phyloP scores from a whole-genome alignment of 176 grass and related monocot genomes.

The Pontederia paniculata region DNA sequence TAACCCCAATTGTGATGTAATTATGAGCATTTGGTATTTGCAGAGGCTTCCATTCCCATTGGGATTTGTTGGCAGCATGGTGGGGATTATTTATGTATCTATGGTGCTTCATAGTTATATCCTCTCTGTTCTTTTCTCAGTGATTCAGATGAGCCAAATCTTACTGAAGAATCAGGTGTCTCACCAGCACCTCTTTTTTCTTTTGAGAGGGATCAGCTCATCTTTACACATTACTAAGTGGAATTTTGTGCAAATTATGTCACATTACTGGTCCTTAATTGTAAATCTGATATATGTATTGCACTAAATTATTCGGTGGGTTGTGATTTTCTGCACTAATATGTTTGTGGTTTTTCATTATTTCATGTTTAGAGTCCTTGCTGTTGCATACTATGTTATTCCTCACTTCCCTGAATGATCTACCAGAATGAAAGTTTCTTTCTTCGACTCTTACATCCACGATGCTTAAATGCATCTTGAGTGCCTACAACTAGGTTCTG shows the following conservation, averaged over 20 bases:
- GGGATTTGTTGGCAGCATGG: slow-evolving; percentile 84
- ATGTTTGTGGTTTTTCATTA: slow-evolving; percentile 16
- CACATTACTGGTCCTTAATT: too few species aligned
- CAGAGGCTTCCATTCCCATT: slow-evolving; percentile 94
- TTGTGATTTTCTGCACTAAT: not conserved
- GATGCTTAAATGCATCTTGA: slow-evolving; percentile 57
- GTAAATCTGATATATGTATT: too few species aligned
- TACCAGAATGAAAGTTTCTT: slow-evolving; percentile 82
- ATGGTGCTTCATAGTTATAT: slow-evolving; percentile 97
- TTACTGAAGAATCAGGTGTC: not conserved
- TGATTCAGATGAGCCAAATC: slow-evolving; percentile 53
- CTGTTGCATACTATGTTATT: slow-evolving; percentile 89
- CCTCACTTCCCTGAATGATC: slow-evolving; percentile 95
- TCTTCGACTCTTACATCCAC: slow-evolving; percentile 58
- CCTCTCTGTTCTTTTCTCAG: slow-evolving; percentile 93
- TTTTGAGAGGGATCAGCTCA: too few species aligned
- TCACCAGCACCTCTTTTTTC: not conserved
- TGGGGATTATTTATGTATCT: slow-evolving; percentile 84
- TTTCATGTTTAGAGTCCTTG: slow-evolving; percentile 59
- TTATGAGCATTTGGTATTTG: slow-evolving; percentile 11
- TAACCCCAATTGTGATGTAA: not conserved
- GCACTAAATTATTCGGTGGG: not conserved
- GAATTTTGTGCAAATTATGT: too few species aligned
- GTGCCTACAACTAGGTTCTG: not conserved
- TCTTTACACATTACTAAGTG: not conserved